These are phyloP conservation scores for Penium margaritaceum DNA, from an alignment of 139 green algal species.

Conservation along the genomic window DNA sequence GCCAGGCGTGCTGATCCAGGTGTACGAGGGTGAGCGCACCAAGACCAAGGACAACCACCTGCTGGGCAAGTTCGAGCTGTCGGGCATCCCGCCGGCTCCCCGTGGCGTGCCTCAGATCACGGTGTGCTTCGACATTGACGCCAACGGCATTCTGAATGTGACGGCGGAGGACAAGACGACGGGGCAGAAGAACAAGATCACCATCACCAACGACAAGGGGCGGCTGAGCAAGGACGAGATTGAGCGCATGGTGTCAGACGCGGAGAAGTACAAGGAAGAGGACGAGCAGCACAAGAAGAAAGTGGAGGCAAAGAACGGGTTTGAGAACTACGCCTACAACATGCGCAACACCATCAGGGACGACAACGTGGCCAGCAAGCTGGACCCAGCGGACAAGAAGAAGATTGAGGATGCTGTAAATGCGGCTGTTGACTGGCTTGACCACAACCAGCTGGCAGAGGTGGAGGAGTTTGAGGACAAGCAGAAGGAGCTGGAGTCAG, in stretches of 20 bases:
- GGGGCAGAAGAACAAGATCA: conserved; percentile 95
- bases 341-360: conserved; percentile 87
- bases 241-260: conserved; percentile 31
- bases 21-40: conserved; percentile 84
- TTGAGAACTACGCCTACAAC: conserved; percentile 85
- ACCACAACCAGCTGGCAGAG: conserved; percentile 53
- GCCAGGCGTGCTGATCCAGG: conserved; percentile 91
- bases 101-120: conserved; percentile 94
- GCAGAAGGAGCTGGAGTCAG: conserved; percentile 88
- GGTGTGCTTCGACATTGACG: conserved; percentile 94
- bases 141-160: conserved; percentile 98
- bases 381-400: conserved; percentile 77
- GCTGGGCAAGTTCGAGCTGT: conserved; percentile 96
- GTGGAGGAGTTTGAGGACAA: conserved; percentile 93
- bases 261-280: conserved; percentile 97
- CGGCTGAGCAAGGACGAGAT: conserved; percentile 45
- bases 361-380: conserved; percentile 73
- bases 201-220: conserved; percentile 99
- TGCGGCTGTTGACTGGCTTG: conserved; percentile 81
- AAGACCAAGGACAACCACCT: conserved; percentile 91
- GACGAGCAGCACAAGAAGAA: conserved; percentile 86
- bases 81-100: conserved; percentile 90
- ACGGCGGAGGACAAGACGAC: conserved; percentile 92
- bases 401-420: conserved; percentile 79
- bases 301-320: conserved; percentile 86